These are phyloP conservation scores for Neckera pumila DNA, from an alignment of 225 moss, liverwort and hornwort species.

Conservation along the genomic window DNA sequence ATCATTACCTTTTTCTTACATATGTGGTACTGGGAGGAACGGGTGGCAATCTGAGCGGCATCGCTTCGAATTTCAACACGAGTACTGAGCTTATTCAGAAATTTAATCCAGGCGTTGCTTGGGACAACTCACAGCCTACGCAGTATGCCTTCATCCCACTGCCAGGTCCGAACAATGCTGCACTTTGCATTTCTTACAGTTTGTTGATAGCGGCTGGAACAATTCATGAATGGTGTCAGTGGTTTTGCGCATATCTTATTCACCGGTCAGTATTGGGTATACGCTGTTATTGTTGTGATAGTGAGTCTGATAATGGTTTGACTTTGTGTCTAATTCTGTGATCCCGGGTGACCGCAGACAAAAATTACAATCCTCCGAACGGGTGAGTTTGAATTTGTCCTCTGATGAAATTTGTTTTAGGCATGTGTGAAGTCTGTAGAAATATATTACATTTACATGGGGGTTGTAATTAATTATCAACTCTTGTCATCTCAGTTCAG, in stretches of 20 bases:
- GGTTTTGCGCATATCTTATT: not conserved
- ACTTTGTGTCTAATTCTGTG: not conserved
- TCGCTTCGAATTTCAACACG: slow-evolving; percentile 30
- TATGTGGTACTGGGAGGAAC: slow-evolving; percentile 19
- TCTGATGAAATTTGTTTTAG: not conserved
- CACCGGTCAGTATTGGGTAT: not conserved
- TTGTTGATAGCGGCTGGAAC: not conserved
- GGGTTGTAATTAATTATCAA: not conserved
- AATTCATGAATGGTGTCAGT: not conserved
- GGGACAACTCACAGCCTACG: slow-evolving; percentile 7
- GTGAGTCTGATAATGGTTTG: not conserved
- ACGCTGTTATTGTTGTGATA: not conserved
- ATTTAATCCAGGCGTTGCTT: slow-evolving; percentile 37
- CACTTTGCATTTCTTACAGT: not conserved
- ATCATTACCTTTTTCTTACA: slow-evolving; percentile 58
- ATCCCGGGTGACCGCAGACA: not conserved
- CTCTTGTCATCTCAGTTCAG: not conserved
- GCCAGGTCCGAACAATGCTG: not conserved
- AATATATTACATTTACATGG: not conserved
- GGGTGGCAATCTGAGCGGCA: slow-evolving; percentile 23
- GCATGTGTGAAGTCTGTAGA: not conserved
- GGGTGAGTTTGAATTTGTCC: not conserved
- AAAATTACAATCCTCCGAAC: slow-evolving; percentile 3
- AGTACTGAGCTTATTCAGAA: not conserved
- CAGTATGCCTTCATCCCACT: slow-evolving; percentile 55